Evolutionary conservation across 2,329 filamentous ascomycete species (phyloP).

Genomic region (Colletotrichum tanaceti): DNA sequence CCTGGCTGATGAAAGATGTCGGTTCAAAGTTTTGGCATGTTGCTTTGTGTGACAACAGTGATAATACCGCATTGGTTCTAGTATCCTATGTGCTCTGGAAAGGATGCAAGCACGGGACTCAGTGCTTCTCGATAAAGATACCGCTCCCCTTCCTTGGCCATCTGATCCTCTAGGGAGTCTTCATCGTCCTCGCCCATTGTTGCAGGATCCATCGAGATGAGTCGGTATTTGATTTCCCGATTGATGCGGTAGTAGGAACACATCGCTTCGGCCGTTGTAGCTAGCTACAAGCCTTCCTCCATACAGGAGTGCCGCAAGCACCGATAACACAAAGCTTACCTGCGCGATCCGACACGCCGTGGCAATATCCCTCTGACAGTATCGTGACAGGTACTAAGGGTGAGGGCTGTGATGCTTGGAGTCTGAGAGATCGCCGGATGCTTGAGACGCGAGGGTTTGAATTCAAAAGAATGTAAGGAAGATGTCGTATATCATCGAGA

Average conservation of each 20-base stretch:
- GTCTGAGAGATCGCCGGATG: slow-evolving; percentile 45
- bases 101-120: slow-evolving; percentile 34
- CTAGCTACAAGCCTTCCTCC: not conserved
- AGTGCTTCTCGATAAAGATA: slow-evolving; percentile 21
- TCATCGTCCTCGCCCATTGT: slow-evolving; percentile 2
- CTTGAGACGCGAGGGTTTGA: slow-evolving; percentile 42
- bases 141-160: slow-evolving; percentile 2
- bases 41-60: too few relatives aligned
- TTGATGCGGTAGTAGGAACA: not conserved
- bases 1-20: too few relatives aligned
- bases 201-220: not conserved
- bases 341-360: slow-evolving; percentile 16
- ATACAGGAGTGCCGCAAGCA: slow-evolving; percentile 16
- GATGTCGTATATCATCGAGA: slow-evolving; percentile 46
- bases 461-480: slow-evolving; percentile 47
- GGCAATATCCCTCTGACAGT: slow-evolving; percentile 30
- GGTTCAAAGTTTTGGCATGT: too few relatives aligned
- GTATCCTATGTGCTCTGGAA: slow-evolving; percentile 9
- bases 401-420: slow-evolving; percentile 43
- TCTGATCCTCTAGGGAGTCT: not conserved
- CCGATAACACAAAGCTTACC: slow-evolving; percentile 22
- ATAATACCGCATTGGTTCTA: too few relatives aligned
- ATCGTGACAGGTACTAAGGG: slow-evolving; percentile 47
- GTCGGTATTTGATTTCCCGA: not conserved
- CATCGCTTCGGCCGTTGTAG: not conserved